phyloP scores from a whole-genome alignment of 306 rosid species.

The Hylodesmum podocarpum region DNA sequence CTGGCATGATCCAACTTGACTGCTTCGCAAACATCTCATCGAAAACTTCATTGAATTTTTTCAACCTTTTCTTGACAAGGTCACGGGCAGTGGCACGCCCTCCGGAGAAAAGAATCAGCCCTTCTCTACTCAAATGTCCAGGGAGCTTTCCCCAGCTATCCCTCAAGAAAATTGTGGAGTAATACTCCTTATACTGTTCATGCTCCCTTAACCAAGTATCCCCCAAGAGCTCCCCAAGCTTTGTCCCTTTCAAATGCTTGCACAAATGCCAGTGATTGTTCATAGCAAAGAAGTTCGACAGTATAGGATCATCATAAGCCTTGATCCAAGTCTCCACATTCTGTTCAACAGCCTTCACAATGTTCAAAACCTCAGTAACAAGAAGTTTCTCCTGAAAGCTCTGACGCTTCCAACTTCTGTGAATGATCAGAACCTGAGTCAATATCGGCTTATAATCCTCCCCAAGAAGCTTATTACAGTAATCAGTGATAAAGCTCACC shows the following conservation, averaged over 20 bases:
- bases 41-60: constrained; percentile 80
- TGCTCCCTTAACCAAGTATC: constrained; percentile 73
- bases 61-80: constrained; percentile 93
- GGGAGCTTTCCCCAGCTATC: constrained; percentile 99
- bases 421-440: constrained; percentile 85
- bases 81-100: constrained; percentile 99
- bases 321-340: constrained; percentile 85
- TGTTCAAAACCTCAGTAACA: constrained; percentile 58
- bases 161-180: constrained; percentile 60
- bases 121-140: constrained; percentile 87
- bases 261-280: constrained; percentile 87
- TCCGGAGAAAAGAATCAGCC: constrained; percentile 91
- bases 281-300: constrained; percentile 82
- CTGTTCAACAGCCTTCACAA: constrained; percentile 71
- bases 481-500: constrained; percentile 82
- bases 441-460: constrained; percentile 86
- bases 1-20: constrained; percentile 70
- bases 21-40: constrained; percentile 84
- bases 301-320: constrained; percentile 61
- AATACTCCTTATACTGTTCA: constrained; percentile 78
- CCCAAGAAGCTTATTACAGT: constrained; percentile 87
- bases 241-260: constrained; percentile 86
- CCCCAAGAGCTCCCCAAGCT: constrained; percentile 72
- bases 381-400: constrained; percentile 87
- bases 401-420: constrained; percentile 91